phyloP scores from a whole-genome alignment of 352 stramenopile species.

The Paralagenidium karlingii region DNA sequence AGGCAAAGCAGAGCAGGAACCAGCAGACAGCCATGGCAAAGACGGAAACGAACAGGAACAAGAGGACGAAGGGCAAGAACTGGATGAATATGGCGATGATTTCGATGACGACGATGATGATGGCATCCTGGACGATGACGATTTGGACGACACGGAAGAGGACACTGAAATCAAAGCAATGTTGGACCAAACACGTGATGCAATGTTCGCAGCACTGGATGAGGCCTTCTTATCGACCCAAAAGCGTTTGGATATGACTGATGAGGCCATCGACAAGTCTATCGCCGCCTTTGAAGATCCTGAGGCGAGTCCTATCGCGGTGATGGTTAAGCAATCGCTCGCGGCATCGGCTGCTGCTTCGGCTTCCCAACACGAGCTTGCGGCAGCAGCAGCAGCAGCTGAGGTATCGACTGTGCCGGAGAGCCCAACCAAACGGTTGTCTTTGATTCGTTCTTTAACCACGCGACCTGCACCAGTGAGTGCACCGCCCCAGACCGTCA shows the following conservation, averaged over 20 bases:
- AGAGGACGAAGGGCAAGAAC: neutral
- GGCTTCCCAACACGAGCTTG: neutral
- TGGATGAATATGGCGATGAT: neutral
- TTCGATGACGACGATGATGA: conserved; percentile 29
- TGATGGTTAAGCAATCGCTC: no score
- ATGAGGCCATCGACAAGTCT: conserved; percentile 18
- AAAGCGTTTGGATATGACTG: no score
- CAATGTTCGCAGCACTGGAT: no score
- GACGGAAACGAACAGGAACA: no score
- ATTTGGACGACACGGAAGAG: conserved; percentile 21
- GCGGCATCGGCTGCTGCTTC: no score
- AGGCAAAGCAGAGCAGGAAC: no score
- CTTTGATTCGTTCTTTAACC: conserved; percentile 4
- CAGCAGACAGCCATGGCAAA: no score
- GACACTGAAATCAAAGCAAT: conserved; percentile 32
- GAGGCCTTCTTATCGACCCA: no score
- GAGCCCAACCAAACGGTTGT: conserved; percentile 5
- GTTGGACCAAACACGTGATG: no score
- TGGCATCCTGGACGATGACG: conserved; percentile 15
- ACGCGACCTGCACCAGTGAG: neutral
- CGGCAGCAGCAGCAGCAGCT: neutral
- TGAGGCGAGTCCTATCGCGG: conserved; percentile 4
- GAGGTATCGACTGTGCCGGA: neutral
- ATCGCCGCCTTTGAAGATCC: conserved; percentile 44
- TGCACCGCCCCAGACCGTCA: neutral